These are phyloP conservation scores for Apophysomyces sp. DNA, from an alignment of 371 early-diverging fungal genomes.

Conservation along the genomic window DNA sequence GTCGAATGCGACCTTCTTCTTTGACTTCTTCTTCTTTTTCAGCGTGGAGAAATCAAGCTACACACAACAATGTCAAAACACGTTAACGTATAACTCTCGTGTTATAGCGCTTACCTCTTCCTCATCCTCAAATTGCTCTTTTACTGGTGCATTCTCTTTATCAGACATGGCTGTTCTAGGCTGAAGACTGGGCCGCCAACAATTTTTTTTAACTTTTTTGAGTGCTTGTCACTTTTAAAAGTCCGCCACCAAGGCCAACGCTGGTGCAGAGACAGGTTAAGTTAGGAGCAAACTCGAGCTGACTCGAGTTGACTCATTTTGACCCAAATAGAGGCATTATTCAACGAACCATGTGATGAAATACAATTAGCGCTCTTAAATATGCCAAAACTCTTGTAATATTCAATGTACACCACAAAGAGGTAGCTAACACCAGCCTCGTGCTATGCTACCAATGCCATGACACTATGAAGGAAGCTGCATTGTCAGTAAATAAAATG, in stretches of 20 bases:
- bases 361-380: no score
- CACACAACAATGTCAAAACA: neutral
- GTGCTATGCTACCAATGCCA: no score
- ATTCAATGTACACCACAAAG: no score
- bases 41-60: conserved; percentile 41
- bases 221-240: neutral
- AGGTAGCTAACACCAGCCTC: no score
- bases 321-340: no score
- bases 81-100: neutral
- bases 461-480: no score
- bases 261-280: no score
- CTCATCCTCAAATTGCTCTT: conserved; percentile 48
- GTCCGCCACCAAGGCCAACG: neutral
- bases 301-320: no score
- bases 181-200: neutral
- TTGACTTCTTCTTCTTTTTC: conserved; percentile 48
- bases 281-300: no score
- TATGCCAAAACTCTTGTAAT: no score
- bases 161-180: conserved; percentile 33
- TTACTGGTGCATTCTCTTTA: conserved; percentile 46
- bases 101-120: conserved; percentile 10
- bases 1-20: conserved; percentile 44
- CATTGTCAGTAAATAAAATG: no score
- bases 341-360: no score
- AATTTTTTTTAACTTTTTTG: neutral